Evolutionary conservation across 495 filamentous ascomycete genomes (phyloP).

Genomic region (Aspergillus funiculosus): DNA sequence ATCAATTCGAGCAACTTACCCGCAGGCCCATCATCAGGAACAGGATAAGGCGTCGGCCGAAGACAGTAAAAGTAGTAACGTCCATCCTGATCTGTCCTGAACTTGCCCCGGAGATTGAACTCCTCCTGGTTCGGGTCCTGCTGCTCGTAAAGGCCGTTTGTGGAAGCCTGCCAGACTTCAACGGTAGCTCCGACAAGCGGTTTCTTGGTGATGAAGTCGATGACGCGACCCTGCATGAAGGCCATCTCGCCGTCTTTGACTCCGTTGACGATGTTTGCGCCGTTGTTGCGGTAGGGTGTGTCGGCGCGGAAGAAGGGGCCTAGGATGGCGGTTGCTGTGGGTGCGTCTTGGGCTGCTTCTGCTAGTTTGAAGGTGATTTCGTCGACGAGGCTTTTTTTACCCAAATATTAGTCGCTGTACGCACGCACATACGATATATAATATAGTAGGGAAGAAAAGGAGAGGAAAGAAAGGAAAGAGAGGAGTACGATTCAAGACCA

Average conservation of each 20-base stretch:
- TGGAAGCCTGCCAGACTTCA: slow-evolving; percentile 74
- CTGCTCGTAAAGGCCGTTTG: slow-evolving; percentile 76
- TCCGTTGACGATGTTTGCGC: slow-evolving; percentile 56
- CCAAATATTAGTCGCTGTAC: neutral
- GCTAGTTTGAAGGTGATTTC: slow-evolving; percentile 68
- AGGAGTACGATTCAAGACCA: slow-evolving; percentile 63
- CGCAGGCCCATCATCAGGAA: slow-evolving; percentile 58
- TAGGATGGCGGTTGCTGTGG: slow-evolving; percentile 66
- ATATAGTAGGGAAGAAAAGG: neutral
- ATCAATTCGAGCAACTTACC: slow-evolving; percentile 48
- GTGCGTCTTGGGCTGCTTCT: slow-evolving; percentile 41
- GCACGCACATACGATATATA: too few relatives aligned
- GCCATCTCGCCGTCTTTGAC: slow-evolving; percentile 49
- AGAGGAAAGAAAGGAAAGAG: slow-evolving; percentile 15
- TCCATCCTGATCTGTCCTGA: slow-evolving; percentile 59
- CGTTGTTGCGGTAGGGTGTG: slow-evolving; percentile 58
- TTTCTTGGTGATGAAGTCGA: slow-evolving; percentile 49
- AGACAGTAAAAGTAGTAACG: slow-evolving; percentile 63
- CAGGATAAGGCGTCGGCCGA: slow-evolving; percentile 65
- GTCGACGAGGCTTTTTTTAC: slow-evolving; percentile 52
- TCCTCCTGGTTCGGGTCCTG: slow-evolving; percentile 67
- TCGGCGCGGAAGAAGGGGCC: slow-evolving; percentile 74
- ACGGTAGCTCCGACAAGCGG: slow-evolving; percentile 58
- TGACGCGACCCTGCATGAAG: slow-evolving; percentile 58
- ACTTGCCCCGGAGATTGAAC: slow-evolving; percentile 68